Percentiles rank a stretch among this genome's conserved stretches.
phyloP scores from a whole-genome alignment of 108 stramenopile genomes.

The Schizochytrium sp. region DNA sequence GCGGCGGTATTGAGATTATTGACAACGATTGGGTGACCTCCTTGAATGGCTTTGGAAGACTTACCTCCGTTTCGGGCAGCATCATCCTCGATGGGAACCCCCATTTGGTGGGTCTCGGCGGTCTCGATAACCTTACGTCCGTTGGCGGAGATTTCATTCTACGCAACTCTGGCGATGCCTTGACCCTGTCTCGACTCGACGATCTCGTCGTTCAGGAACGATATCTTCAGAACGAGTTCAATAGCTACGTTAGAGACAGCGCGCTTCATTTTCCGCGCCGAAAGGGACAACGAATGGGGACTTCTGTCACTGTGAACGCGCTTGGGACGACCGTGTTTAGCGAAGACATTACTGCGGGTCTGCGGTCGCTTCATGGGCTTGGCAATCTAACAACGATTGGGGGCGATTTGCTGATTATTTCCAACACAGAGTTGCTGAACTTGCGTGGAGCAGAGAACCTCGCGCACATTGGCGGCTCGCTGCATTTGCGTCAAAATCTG shows the following conservation, averaged over 20 bases:
- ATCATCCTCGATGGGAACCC: neutral
- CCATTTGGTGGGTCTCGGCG: neutral
- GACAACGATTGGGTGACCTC: neutral
- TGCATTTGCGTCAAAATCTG: neutral
- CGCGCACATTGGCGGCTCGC: neutral
- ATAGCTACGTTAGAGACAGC: neutral
- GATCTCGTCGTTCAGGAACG: neutral
- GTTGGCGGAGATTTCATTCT: neutral
- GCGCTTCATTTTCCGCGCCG: neutral
- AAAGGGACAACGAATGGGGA: neutral
- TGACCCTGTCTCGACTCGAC: neutral
- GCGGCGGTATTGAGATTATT: neutral
- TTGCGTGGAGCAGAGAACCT: neutral
- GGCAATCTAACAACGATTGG: neutral
- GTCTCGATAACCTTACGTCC: neutral
- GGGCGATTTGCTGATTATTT: neutral
- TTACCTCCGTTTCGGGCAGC: neutral
- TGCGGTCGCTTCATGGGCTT: neutral
- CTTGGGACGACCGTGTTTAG: neutral
- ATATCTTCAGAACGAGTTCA: neutral
- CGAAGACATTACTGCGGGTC: neutral
- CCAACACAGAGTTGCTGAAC: neutral
- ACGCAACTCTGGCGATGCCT: neutral
- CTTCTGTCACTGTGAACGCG: neutral
- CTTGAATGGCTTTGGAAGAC: neutral